Evolutionary conservation across 768 basidiomycete species (phyloP).

Genomic region (Phlebiopsis gigantea): DNA sequence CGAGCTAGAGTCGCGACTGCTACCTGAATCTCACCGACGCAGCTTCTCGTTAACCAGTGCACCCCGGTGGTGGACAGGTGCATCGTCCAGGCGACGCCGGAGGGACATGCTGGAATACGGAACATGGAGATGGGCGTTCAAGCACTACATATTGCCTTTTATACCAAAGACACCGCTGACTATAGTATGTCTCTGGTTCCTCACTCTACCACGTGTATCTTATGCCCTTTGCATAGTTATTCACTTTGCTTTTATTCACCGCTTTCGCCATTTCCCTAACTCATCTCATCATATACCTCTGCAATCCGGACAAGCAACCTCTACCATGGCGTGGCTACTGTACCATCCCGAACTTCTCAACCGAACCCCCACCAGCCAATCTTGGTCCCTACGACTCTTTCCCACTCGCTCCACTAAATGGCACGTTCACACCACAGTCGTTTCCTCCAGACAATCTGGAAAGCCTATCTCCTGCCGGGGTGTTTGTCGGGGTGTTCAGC

Average conservation of each 20-base stretch:
- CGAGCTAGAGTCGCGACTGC: constrained; percentile 34
- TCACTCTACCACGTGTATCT: background rate
- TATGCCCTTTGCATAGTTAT: constrained; percentile 35
- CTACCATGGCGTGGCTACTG: constrained; percentile 95
- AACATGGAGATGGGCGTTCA: constrained; percentile 47
- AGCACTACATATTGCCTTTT: constrained; percentile 62
- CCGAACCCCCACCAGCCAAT: constrained; percentile 37
- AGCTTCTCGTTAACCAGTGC: constrained; percentile 18
- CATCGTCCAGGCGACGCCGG: constrained; percentile 41
- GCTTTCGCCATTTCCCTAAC: constrained; percentile 81
- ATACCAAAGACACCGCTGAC: constrained; percentile 78
- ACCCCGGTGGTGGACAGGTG: constrained; percentile 52
- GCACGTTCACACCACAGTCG: constrained; percentile 28
- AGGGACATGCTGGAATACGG: constrained; percentile 43
- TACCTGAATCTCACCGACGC: constrained; percentile 29
- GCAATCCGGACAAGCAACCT: constrained; percentile 94
- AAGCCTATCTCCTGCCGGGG: constrained; percentile 70
- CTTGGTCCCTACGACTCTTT: constrained; percentile 35
- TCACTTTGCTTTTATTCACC: constrained; percentile 71
- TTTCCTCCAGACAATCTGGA: constrained; percentile 79
- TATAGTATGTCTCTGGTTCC: constrained; percentile 47
- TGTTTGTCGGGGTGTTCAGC: constrained; percentile 89
- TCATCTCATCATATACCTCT: constrained; percentile 81
- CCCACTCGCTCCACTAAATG: constrained; percentile 30
- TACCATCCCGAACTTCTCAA: constrained; percentile 53